phyloP scores from a whole-genome alignment of 1,284 basidiomycete species.

The Malassezia yamatoensis region DNA sequence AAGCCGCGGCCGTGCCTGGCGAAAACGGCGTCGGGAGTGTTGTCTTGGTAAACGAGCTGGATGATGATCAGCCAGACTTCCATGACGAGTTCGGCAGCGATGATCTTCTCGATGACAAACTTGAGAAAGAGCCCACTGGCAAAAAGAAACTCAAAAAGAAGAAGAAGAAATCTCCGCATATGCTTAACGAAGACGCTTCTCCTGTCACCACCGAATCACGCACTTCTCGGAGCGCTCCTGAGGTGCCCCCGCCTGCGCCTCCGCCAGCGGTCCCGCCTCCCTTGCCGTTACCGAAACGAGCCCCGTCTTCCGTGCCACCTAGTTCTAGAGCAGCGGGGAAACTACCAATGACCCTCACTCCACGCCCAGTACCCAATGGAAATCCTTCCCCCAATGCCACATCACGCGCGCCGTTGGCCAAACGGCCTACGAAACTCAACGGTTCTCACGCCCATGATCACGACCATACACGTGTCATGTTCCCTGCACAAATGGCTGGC shows the following conservation, averaged over 20 bases:
- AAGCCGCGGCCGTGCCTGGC: not conserved
- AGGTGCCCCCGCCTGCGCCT: slow-evolving; percentile 30
- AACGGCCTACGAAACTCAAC: not conserved
- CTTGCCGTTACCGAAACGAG: slow-evolving; percentile 20
- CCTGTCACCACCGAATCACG: slow-evolving; percentile 28
- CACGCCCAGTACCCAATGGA: slow-evolving; percentile 25
- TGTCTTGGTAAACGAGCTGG: slow-evolving; percentile 42
- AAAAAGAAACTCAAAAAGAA: slow-evolving; percentile 49
- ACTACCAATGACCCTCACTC: slow-evolving; percentile 57
- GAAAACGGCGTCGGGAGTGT: slow-evolving; percentile 24
- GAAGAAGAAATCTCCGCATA: slow-evolving; percentile 53
- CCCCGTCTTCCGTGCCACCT: slow-evolving; percentile 46
- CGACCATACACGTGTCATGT: slow-evolving; percentile 5
- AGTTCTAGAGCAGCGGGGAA: slow-evolving; percentile 63
- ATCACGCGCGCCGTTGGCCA: slow-evolving; percentile 3
- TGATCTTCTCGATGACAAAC: slow-evolving; percentile 15
- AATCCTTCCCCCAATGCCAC: not conserved
- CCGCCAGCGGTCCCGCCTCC: slow-evolving; percentile 46
- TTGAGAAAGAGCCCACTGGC: slow-evolving; percentile 1
- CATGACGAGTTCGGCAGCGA: slow-evolving; percentile 37
- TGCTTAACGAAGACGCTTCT: slow-evolving; percentile 29
- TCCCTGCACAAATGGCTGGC: slow-evolving; percentile 11
- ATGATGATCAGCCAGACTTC: slow-evolving; percentile 27
- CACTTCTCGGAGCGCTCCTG: slow-evolving; percentile 32
- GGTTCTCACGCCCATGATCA: not conserved